Evolutionary conservation across 345 rosid genomes (phyloP).

Genomic region (Eutrema yunnanense): DNA sequence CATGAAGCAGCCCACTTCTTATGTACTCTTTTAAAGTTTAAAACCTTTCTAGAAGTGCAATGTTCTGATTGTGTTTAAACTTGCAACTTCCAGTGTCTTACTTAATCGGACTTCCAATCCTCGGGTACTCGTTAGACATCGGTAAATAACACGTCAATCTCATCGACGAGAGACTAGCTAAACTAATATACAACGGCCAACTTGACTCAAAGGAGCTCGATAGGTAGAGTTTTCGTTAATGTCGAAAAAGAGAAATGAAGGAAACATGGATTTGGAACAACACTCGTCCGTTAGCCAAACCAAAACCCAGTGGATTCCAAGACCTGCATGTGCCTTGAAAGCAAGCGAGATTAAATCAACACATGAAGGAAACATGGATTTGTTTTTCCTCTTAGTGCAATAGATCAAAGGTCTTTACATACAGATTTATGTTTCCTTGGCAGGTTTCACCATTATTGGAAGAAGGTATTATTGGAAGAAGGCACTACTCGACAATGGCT

Average conservation of each 20-base stretch:
- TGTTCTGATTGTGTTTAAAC: conserved; percentile 7
- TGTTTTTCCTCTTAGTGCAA: too few species aligned
- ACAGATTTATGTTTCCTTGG: too few species aligned
- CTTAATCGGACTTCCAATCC: conserved; percentile 80
- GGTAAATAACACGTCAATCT: conserved; percentile 96
- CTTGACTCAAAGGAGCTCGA: conserved; percentile 83
- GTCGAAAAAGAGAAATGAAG: not conserved
- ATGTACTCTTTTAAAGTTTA: conserved; percentile 34
- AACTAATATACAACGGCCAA: conserved; percentile 82
- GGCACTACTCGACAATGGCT: too few species aligned
- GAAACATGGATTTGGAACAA: too few species aligned
- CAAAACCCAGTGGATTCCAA: too few species aligned
- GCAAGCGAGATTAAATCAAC: too few species aligned
- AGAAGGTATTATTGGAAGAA: too few species aligned
- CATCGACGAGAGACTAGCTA: conserved; percentile 68
- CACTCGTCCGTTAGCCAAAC: too few species aligned
- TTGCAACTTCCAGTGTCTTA: conserved; percentile 55
- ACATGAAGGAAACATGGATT: too few species aligned
- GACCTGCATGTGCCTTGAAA: too few species aligned
- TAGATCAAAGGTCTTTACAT: too few species aligned
- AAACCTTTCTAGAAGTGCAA: not conserved
- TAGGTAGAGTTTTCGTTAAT: conserved; percentile 38
- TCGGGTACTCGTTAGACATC: conserved; percentile 82
- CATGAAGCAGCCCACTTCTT: conserved; percentile 96
- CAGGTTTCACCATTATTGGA: too few species aligned